A percentile compares a stretch with the other conserved stretches of the same genome.
phyloP scores from a whole-genome alignment of 1,139 yeast species.

The Kurtzmaniella quercitrusa region DNA sequence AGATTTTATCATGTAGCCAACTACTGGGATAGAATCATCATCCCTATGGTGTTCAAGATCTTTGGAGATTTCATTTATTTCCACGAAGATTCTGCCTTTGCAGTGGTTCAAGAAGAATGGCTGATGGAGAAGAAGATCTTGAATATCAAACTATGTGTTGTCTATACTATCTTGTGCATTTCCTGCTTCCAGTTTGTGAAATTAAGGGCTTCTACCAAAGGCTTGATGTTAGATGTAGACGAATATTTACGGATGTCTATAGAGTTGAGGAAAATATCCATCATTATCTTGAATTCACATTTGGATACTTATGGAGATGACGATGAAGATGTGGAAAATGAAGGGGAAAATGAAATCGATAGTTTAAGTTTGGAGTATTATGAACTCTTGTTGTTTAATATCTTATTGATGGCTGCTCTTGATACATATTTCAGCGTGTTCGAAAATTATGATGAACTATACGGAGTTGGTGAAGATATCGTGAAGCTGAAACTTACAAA shows the following conservation, averaged over 20 bases:
- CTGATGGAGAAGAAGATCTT: conserved; percentile 1
- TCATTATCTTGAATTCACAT: conserved; percentile 35
- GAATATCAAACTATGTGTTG: conserved; percentile 5
- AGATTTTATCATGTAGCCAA: conserved; percentile 18
- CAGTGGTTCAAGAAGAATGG: not conserved
- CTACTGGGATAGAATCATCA: conserved; percentile 27
- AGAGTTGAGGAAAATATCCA: conserved; percentile 34
- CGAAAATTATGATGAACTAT: conserved; percentile 40
- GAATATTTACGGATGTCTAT: conserved; percentile 28
- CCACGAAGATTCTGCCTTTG: conserved; percentile 12
- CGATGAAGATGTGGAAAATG: conserved; percentile 11
- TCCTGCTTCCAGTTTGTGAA: conserved; percentile 4
- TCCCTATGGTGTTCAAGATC: conserved; percentile 28
- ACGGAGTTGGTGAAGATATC: conserved; percentile 40
- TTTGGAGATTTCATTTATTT: conserved; percentile 28
- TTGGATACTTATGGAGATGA: conserved; percentile 40
- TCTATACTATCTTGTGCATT: conserved; percentile 5
- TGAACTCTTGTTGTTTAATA: conserved; percentile 22
- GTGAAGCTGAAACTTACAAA: conserved; percentile 19
- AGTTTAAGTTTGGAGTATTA: conserved; percentile 15
- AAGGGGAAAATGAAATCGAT: not conserved
- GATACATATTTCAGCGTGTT: conserved; percentile 37
- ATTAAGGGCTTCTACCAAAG: not conserved
- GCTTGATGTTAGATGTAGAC: conserved; percentile 10
- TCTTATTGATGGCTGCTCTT: conserved; percentile 34